Conservation (phyloP, 1,139 yeast species). For the Lodderomyces parapsilosis region DNA sequence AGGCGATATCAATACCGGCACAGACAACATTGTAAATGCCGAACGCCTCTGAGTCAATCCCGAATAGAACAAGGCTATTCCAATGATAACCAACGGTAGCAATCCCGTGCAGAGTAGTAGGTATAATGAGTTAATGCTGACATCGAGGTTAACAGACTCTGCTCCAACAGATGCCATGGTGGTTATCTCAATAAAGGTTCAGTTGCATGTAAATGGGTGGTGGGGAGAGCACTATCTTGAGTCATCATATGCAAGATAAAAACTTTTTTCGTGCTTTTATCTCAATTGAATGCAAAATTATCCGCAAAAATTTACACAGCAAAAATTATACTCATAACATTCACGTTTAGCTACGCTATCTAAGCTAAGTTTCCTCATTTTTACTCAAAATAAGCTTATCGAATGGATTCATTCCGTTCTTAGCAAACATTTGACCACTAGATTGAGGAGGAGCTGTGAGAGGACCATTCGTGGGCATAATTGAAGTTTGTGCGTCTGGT, state of each 20-base stretch:
- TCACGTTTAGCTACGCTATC: background rate
- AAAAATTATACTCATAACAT: background rate
- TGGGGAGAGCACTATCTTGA: too few species aligned
- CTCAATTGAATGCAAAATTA: background rate
- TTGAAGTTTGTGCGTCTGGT: constrained; percentile 6
- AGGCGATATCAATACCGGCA: constrained; percentile 45
- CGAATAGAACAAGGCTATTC: constrained; percentile 53
- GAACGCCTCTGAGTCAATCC: constrained; percentile 60
- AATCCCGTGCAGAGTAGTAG: constrained; percentile 37
- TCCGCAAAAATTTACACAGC: background rate
- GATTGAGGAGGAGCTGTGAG: constrained; percentile 38
- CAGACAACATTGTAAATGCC: constrained; percentile 49
- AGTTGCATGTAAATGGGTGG: too few species aligned
- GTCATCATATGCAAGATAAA: too few species aligned
- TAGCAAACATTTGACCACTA: constrained; percentile 34
- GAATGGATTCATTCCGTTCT: constrained; percentile 41
- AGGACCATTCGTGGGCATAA: constrained; percentile 15
- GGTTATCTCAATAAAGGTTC: too few species aligned
- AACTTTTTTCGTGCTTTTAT: too few species aligned
- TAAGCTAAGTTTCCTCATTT: constrained; percentile 4
- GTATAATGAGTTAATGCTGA: constrained; percentile 36
- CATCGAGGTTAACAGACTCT: constrained; percentile 12
- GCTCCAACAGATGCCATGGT: constrained; percentile 1
- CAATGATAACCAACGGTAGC: constrained; percentile 36
- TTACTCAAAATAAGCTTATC: constrained; percentile 39